Base-by-base conservation (phyloP, 768 basidiomycete species). In the Tylopilus vinaceipallidus region DNA sequence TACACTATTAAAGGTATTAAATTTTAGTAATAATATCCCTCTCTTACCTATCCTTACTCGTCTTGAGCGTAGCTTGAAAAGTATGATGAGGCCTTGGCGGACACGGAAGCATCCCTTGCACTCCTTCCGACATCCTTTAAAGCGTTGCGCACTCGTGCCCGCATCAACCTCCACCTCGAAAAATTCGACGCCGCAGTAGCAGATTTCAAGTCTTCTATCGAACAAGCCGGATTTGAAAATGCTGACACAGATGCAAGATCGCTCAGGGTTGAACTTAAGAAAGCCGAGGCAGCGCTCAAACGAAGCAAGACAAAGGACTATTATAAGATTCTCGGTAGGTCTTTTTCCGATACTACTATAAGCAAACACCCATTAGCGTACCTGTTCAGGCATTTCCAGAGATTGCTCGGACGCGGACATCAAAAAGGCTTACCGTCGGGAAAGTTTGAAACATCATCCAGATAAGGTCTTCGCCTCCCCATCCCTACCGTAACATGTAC, bases 251-350 rank as follows among this genome's bases (percentile, higher is more conserved):
- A 92, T 56, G 76, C 82, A 26, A 74, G 81, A 10, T 74, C 78
- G 19, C 73, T 92, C 42, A 78, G 72, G 49, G 57, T 62, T 0
- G 91, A 95, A 61, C 73, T 92, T 35, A 84, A 81, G 67, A 88
- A 91, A 65, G 91, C 91, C 0, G 90, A 95, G 68, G 81, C 80
- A 4, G 84, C 79, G 45, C 71, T 93, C 55, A 93, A 92, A 76
- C 73, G 86, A 56, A 91, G 88, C 71, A 93, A 94, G 74, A 84
- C 87, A 47, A 93, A 92, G 70, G 91, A 94, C 61, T 91, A 91
- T 62, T 90, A 89, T 66, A 88, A 89, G 71, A 90, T 90, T 57
- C 74, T 91, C 14, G 76, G 74, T 68, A 40, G 16, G 60, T 29
- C 4, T 26, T 20, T 16, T 34, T n/a, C 27, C n/a, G 12, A 16